Evolutionary conservation across 2,329 filamentous ascomycete genomes (phyloP).

Genomic region (Neonectria faginata): DNA sequence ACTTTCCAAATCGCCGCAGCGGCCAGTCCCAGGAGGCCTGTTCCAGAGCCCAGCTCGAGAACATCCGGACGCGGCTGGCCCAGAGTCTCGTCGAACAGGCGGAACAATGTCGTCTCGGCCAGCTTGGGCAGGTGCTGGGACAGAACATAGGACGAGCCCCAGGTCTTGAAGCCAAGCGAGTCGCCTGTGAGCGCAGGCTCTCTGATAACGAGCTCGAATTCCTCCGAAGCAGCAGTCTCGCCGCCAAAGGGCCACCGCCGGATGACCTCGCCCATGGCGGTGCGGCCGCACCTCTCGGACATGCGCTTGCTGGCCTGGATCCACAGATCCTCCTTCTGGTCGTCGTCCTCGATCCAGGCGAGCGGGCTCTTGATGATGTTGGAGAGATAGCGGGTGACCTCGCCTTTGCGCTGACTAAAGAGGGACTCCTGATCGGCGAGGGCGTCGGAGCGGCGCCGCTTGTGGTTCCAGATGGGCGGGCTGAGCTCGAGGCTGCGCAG

Average conservation of each 20-base stretch:
- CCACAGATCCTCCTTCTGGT: constrained; percentile 77
- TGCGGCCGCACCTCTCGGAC: constrained; percentile 85
- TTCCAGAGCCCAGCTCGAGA: constrained; percentile 90
- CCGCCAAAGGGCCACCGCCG: constrained; percentile 64
- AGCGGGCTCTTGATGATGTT: constrained; percentile 75
- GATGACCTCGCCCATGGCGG: constrained; percentile 68
- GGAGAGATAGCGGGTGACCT: constrained; percentile 74
- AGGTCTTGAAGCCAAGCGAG: constrained; percentile 92
- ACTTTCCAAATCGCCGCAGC: constrained; percentile 78
- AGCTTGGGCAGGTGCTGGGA: constrained; percentile 75
- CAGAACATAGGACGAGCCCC: constrained; percentile 90
- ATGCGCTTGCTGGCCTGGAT: constrained; percentile 82
- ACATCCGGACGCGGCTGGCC: constrained; percentile 52
- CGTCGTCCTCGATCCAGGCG: constrained; percentile 75
- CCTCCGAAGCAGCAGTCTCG: constrained; percentile 45
- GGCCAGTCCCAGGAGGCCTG: constrained; percentile 88
- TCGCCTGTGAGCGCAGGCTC: constrained; percentile 92
- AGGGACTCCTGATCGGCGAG: constrained; percentile 56
- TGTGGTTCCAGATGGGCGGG: constrained; percentile 75
- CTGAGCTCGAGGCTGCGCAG: constrained; percentile 75
- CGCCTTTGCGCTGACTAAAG: constrained; percentile 57
- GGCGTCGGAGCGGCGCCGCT: constrained; percentile 56
- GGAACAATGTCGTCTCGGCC: constrained; percentile 57
- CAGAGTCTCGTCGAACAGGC: constrained; percentile 56
- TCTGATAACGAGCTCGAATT: constrained; percentile 76